These are phyloP conservation scores for Capsaspora owczarzaki DNA, from an alignment of 78 protist genomes.

Conservation along the genomic window DNA sequence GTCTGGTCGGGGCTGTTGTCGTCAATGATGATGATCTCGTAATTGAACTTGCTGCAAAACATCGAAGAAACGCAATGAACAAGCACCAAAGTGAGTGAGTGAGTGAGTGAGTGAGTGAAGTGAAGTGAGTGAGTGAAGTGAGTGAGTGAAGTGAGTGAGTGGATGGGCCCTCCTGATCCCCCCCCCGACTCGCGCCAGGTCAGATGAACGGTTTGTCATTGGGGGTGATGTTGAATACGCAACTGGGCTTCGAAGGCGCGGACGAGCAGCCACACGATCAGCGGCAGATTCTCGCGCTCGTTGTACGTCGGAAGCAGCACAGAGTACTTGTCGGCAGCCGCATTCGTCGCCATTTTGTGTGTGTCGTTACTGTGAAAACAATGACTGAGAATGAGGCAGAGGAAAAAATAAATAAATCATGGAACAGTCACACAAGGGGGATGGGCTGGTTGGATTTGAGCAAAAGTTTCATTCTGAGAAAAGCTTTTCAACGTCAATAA, in stretches of 20 bases:
- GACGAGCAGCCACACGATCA: constrained; percentile 56
- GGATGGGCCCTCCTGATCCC: too few species aligned
- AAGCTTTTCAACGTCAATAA: too few species aligned
- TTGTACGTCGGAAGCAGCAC: constrained; percentile 83
- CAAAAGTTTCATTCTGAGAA: too few species aligned
- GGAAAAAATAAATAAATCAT: too few species aligned
- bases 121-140: neutral
- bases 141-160: neutral
- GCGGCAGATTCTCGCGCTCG: constrained; percentile 83
- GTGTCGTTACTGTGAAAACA: too few species aligned
- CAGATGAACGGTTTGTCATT: too few species aligned
- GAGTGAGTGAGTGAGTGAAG: neutral
- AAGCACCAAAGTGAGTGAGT: neutral
- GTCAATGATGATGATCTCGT: constrained; percentile 78
- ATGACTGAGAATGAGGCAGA: too few species aligned
- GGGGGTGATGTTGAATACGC: too few species aligned
- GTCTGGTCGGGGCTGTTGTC: constrained; percentile 86
- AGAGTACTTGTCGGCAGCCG: constrained; percentile 54
- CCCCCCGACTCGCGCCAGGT: too few species aligned
- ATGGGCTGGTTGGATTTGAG: too few species aligned
- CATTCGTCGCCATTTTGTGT: too few species aligned
- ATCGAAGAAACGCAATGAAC: neutral
- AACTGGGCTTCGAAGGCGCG: constrained; percentile 35
- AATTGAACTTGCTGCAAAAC: constrained; percentile 35
- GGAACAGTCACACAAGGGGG: too few species aligned